Evolutionary conservation across 2,329 filamentous ascomycete genomes (phyloP), one percentile per base, ranked within the genome.

Genomic region (Xenoacremonium recifei): DNA sequence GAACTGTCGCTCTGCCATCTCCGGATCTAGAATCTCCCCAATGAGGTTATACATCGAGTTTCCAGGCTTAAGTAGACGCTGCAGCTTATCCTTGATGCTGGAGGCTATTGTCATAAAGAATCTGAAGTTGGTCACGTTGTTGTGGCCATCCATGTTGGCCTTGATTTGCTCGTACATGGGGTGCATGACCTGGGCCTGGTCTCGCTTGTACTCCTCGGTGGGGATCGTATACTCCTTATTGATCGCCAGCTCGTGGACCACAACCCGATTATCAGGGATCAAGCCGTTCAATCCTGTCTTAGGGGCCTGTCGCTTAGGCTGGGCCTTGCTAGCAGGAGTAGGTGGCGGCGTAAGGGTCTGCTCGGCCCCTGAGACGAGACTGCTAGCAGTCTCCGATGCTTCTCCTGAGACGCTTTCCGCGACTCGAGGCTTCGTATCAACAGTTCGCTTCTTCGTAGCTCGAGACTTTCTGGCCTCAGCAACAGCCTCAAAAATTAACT

Each of bases 241-340:
- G 51, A 93, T 85, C 7, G 86, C 84, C 33, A 93, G 69, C 65
- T 92, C 88, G 59, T 92, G 88, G 1, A 89, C 83, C 13, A 92
- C 72, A 10, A 87, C 69, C 19, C 88, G 76, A 54, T 92, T 93
- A 45, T 84, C 78, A 0, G 87, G 87, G 34, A 91, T 71, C 67
- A 72, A 77, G 47, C 65, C 77, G 63, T 61, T 73, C 54, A 65
- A 76, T 36, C 54, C 77, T 2, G 63, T 57, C 45, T 70, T 68
- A 5, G 60, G 40, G 4, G 58, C 55, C 7, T 57, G 49, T n/a
- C 62, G 61, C 50, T 67, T 69, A n/a, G 60, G 53, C 45, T 70
- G 63, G 12, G 55, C 55, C 51, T 67, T 67, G 47, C 60, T 64
- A 6, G 66, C 65, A 1, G 71, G 78, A 2, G 74, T 79, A 1